Evolutionary conservation across 768 basidiomycete genomes (phyloP).

Genomic region (Strobilomyces confusus): DNA sequence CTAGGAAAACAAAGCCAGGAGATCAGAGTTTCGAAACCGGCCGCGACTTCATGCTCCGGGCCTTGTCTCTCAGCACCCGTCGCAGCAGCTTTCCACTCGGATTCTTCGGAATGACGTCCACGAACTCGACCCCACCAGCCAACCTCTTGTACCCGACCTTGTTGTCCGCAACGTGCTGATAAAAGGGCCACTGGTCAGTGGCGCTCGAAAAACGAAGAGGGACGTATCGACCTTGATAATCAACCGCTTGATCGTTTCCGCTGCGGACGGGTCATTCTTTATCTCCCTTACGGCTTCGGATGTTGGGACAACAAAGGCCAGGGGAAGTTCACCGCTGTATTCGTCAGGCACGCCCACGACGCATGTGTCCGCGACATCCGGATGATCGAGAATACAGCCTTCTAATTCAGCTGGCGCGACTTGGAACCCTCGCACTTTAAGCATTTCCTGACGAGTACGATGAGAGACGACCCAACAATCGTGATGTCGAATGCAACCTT

Average conservation of each 20-base stretch:
- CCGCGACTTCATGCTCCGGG: conserved; percentile 25
- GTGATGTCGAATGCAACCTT: conserved; percentile 43
- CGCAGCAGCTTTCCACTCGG: conserved; percentile 66
- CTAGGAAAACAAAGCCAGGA: too few relatives aligned
- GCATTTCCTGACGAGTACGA: conserved; percentile 49
- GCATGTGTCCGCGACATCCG: conserved; percentile 57
- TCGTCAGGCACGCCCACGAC: conserved; percentile 69
- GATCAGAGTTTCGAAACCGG: conserved; percentile 28
- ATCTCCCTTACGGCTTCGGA: conserved; percentile 36
- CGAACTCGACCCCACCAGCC: conserved; percentile 58
- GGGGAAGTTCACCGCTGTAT: conserved; percentile 69
- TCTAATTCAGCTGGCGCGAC: conserved; percentile 68
- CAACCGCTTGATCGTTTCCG: conserved; percentile 32
- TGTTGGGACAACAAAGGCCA: conserved; percentile 63
- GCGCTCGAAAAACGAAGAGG: neutral
- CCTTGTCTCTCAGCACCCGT: conserved; percentile 51
- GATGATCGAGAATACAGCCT: conserved; percentile 58
- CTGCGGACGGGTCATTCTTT: conserved; percentile 29
- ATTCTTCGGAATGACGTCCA: conserved; percentile 63
- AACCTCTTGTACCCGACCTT: conserved; percentile 61
- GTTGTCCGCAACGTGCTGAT: conserved; percentile 53
- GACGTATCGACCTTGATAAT: conserved; percentile 50
- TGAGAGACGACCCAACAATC: neutral
- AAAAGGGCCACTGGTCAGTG: neutral
- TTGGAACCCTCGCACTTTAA: conserved; percentile 58